Evolutionary conservation across 192 early-diverging fungal genomes (phyloP).

Genomic region (Obelidium mucronatum): DNA sequence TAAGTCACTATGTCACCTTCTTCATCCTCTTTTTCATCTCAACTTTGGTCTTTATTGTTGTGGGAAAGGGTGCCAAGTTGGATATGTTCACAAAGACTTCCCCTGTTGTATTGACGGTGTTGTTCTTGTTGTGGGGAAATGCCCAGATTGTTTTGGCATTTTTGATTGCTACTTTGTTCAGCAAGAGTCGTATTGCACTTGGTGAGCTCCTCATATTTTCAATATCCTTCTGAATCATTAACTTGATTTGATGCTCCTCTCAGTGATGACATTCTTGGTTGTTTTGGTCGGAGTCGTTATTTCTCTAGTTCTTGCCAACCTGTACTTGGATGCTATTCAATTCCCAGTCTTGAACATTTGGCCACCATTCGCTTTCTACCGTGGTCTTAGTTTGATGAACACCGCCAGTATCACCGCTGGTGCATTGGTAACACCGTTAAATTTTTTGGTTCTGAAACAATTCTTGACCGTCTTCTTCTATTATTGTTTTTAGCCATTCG

Average conservation of each 20-base stretch:
- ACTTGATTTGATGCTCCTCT: background rate
- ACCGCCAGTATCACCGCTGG: conserved; percentile 47
- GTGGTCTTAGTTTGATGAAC: conserved; percentile 63
- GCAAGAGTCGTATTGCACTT: conserved; percentile 62
- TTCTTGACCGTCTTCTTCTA: background rate
- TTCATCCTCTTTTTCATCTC: conserved; percentile 70
- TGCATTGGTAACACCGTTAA: conserved; percentile 32
- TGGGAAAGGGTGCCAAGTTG: conserved; percentile 63
- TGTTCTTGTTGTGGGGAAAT: conserved; percentile 74
- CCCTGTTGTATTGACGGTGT: conserved; percentile 55
- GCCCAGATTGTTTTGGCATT: conserved; percentile 72
- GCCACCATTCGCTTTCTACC: conserved; percentile 83
- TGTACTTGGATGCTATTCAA: conserved; percentile 43
- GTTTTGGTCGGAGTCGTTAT: conserved; percentile 72
- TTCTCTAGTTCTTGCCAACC: conserved; percentile 54
- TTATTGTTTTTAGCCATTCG: conserved; percentile 53
- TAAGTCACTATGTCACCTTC: conserved; percentile 64
- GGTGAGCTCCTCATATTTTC: background rate
- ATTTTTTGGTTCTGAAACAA: conserved; percentile 33
- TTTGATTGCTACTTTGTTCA: conserved; percentile 69
- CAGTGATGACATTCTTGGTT: conserved; percentile 66
- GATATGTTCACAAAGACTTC: conserved; percentile 69
- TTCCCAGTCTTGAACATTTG: conserved; percentile 63
- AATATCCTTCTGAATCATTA: background rate
- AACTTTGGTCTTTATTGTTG: conserved; percentile 65